Percentiles rank a stretch among this genome's conserved stretches.
Evolutionary conservation across 441 rosid species (phyloP).

Genomic region (Jatropha podagrica): DNA sequence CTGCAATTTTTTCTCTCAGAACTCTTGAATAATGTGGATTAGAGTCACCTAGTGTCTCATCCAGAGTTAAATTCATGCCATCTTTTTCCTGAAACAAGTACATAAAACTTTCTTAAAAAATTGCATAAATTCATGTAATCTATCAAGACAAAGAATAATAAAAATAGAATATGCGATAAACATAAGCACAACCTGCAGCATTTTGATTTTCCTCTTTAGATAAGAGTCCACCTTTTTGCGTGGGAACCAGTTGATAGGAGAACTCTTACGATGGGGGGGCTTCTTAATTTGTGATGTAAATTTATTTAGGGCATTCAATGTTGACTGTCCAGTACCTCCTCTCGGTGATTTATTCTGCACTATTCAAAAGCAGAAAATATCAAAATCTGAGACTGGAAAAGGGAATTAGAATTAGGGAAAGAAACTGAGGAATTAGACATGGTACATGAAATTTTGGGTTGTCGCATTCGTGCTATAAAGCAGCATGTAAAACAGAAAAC

Average conservation of each 20-base stretch:
- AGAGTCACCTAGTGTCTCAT: constrained; percentile 83
- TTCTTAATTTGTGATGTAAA: constrained; percentile 70
- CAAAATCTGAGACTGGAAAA: neutral
- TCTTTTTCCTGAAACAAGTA: constrained; percentile 61
- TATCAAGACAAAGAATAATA: neutral
- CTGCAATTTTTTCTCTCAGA: constrained; percentile 86
- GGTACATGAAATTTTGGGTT: neutral
- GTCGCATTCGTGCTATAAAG: neutral
- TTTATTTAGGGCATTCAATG: constrained; percentile 51
- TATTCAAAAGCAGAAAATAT: constrained; percentile 13
- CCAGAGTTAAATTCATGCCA: constrained; percentile 87
- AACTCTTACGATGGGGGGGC: constrained; percentile 70
- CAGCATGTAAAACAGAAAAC: neutral
- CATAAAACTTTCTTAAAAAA: constrained; percentile 10
- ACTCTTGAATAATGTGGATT: constrained; percentile 92
- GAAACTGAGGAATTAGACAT: neutral
- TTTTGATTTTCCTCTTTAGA: constrained; percentile 77
- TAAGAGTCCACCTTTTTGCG: constrained; percentile 78
- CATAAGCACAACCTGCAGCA: constrained; percentile 62
- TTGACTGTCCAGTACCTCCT: constrained; percentile 52
- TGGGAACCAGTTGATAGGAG: constrained; percentile 85
- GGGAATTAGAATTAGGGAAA: neutral
- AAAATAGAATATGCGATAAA: neutral
- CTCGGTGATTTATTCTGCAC: constrained; percentile 61
- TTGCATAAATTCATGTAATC: neutral